These are phyloP conservation scores for Clarireedia sp. DNA, from an alignment of 2,329 filamentous ascomycete genomes.

Conservation along the genomic window DNA sequence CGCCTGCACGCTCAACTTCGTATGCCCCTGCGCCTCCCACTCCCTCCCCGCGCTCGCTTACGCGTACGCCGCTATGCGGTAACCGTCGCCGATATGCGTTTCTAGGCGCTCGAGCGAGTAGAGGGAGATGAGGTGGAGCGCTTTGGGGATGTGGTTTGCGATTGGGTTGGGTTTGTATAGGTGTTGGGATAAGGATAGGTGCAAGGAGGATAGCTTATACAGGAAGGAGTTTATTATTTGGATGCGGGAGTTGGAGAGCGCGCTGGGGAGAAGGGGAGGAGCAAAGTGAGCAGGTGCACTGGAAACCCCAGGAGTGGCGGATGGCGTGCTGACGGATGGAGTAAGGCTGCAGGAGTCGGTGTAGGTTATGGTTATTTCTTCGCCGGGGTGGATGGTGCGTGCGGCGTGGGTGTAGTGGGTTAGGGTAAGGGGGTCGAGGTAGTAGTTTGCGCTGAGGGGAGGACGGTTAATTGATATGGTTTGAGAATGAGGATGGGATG, in stretches of 20 bases:
- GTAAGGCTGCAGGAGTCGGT: conserved; percentile 26
- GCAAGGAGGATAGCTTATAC: neutral
- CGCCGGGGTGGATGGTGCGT: conserved; percentile 30
- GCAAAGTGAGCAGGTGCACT: conserved; percentile 32
- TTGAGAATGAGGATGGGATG: neutral
- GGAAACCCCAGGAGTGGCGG: conserved; percentile 32
- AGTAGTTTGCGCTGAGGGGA: conserved; percentile 21
- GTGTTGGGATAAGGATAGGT: neutral
- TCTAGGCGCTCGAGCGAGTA: neutral
- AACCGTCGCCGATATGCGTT: neutral
- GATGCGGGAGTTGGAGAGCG: neutral
- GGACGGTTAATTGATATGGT: neutral
- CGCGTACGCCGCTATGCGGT: neutral
- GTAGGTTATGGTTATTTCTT: conserved; percentile 33
- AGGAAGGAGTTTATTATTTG: neutral
- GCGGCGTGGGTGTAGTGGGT: conserved; percentile 32
- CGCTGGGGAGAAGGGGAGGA: neutral
- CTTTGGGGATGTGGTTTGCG: neutral
- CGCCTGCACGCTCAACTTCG: neutral
- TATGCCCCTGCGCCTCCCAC: neutral
- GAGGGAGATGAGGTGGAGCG: neutral
- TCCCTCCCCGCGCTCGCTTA: neutral
- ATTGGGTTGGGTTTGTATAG: neutral
- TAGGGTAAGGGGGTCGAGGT: conserved; percentile 30
- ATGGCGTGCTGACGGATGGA: conserved; percentile 25